Percentiles rank a stretch among this genome's conserved stretches.
Evolutionary conservation across 169 alveolate species (phyloP).

Genomic region (Plasmodium coatneyi): DNA sequence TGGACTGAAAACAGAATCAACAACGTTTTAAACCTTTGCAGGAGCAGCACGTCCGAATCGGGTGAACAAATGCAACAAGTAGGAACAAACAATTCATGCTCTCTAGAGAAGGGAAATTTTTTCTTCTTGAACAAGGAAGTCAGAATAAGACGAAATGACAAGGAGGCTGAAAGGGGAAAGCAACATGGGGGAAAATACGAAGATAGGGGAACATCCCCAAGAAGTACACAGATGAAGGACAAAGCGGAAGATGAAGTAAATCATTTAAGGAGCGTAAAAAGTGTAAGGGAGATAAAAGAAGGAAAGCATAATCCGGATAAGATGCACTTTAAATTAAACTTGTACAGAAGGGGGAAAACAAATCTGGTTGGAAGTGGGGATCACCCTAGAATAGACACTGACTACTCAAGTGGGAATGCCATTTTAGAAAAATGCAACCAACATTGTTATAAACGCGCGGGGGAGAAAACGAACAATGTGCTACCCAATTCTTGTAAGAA

Average conservation of each 20-base stretch:
- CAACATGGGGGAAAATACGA: neutral
- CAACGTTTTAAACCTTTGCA: conserved; percentile 6
- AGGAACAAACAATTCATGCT: neutral
- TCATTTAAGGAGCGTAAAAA: neutral
- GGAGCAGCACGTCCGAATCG: neutral
- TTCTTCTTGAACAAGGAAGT: neutral
- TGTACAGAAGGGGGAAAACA: neutral
- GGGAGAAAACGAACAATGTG: neutral
- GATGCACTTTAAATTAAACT: neutral
- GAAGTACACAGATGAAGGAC: neutral
- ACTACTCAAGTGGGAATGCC: neutral
- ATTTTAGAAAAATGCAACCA: neutral
- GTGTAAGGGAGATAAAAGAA: neutral
- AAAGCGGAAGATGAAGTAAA: neutral
- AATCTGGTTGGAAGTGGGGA: neutral
- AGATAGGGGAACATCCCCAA: neutral
- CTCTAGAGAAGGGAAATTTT: neutral
- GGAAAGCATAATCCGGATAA: neutral
- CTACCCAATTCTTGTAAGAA: neutral
- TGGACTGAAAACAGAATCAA: conserved; percentile 27
- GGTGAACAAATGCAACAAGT: neutral
- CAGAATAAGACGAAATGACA: neutral
- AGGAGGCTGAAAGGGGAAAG: neutral
- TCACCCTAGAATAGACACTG: neutral
- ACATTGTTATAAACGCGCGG: neutral